Percentiles rank a stretch among this genome's conserved stretches.
phyloP scores from a whole-genome alignment of 1,284 basidiomycete species.

The Meira nashicola region DNA sequence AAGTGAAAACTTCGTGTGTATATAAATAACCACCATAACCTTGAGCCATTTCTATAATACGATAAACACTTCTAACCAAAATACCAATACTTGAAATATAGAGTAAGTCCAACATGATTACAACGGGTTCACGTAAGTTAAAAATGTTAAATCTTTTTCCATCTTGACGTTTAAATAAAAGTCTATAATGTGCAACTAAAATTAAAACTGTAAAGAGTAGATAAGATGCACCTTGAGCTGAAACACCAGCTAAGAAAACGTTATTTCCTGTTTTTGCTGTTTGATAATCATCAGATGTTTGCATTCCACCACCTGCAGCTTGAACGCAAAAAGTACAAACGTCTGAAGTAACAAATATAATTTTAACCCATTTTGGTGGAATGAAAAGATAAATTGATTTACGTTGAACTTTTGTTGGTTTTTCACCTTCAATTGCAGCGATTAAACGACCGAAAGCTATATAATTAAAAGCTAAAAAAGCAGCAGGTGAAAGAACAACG shows the following conservation, averaged over 20 bases:
- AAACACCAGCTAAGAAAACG: slow-evolving; percentile 34
- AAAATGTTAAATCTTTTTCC: not conserved
- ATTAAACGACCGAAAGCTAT: slow-evolving; percentile 33
- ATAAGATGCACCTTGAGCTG: slow-evolving; percentile 30
- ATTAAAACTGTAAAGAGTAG: slow-evolving; percentile 25
- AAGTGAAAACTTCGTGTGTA: slow-evolving; percentile 30
- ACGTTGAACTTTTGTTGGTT: not conserved
- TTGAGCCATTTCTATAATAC: slow-evolving; percentile 33
- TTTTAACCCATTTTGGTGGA: slow-evolving; percentile 19
- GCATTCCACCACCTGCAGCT: slow-evolving; percentile 26
- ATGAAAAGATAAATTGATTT: slow-evolving; percentile 14
- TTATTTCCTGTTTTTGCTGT: slow-evolving; percentile 18
- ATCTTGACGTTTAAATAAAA: not conserved
- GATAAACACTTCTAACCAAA: slow-evolving; percentile 29
- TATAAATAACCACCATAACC: slow-evolving; percentile 31
- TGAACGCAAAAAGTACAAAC: slow-evolving; percentile 28
- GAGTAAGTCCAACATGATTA: slow-evolving; percentile 11
- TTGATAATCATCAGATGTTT: slow-evolving; percentile 14
- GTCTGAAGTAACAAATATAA: slow-evolving; percentile 36
- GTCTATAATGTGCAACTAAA: slow-evolving; percentile 11
- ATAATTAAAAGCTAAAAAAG: slow-evolving; percentile 43
- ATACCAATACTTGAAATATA: slow-evolving; percentile 20
- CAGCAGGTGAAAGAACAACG: slow-evolving; percentile 32
- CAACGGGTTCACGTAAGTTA: not conserved
- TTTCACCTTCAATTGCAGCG: slow-evolving; percentile 20